Evolutionary conservation across 768 basidiomycete genomes (phyloP), one percentile per base, ranked within the genome.

Genomic region (Chlorophyllum brunneum): DNA sequence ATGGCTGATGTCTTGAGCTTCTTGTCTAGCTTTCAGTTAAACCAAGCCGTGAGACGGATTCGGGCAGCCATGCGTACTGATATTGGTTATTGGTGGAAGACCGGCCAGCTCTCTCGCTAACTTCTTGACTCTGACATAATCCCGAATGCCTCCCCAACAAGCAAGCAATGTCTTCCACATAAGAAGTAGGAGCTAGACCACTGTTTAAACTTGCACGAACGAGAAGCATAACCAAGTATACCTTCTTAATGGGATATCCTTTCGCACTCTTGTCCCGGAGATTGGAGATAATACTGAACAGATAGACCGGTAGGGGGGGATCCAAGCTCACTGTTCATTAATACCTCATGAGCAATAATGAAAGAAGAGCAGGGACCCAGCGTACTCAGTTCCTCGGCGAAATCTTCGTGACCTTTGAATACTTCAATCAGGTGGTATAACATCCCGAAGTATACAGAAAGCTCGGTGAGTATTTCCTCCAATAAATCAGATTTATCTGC

Each of bases 191-290:
- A 98, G 82, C 95, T 97, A 43, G 20, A 20, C 26, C 26, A 11
- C 9, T 27, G 18, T 15, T 37, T 18, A 55, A n/a, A 30, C 20
- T n/a, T 29, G 52, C 24, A 10, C 26, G 34, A 38, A 31, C 31
- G 46, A 22, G 9, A 33, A 40, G 33, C 27, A 56, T 42, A 48
- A 36, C 50, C 48, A 54, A 48, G 55, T 65, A 18, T 47, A 90
- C 94, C 81, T 98, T 98, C 72, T 98, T 99, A 60, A 97, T 89
- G 0, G 97, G 97, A 69, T 97, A 99, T 4, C 92, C 92, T 63
- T 91, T 94, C 2, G 92, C 88, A 63, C 88, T 89, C 71, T 93
- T 92, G 66, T 98, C 95, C 58, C 92, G 85, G 36, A 98, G 72
- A 36, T 86, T 84, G 20, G 92, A 86, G n/a, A 98, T 86, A 41